Evolutionary conservation across 169 alveolate species (phyloP), one percentile per base, ranked within the genome.

Genomic region (Plasmodium yoelii): DNA sequence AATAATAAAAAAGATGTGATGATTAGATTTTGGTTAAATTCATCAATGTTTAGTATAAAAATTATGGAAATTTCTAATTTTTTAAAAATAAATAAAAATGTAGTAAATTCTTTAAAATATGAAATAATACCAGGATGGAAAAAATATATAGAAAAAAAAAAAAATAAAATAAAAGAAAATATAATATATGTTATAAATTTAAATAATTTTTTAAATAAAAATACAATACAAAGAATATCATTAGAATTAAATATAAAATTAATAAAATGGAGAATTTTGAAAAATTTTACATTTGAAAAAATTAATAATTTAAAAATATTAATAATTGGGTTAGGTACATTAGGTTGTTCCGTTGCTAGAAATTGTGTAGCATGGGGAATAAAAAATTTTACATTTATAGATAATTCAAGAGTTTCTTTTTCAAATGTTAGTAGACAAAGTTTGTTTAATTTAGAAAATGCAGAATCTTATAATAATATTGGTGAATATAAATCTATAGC

Each of bases 321-420:
- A 59, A 73, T 94, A 13, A 67, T 94, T 61, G 96, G 96, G n/a
- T 74, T 88, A 26, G 96, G 96, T 1, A 82, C 96, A 42, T 90
- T 94, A 24, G 96, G 96, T 12, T 94, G 95, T 57, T 74, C 61
- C n/a, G 82, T 94, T 10, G 88, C 87, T 60, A 63, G 95, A 24
- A 94, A 80, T 53, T 74, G 92, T 24, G 82, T 94, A 28, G 72
- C 94, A 7, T 94, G 96, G 96, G 96, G 96, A 18, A 82, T 92
- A 53, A 60, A 84, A 47, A 47, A 88, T 53, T 80, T 90, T 63
- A 87, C 91, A 6, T 42, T 94, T 5, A 59, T 94, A 7, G 96
- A 94, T 44, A 60, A 77, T 75, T 87, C 93, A 3, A 67, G 67
- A 1, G 96, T 94, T 13, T 68, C 94, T 7, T 88, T 51, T 71